Conservation (phyloP, 2,329 filamentous ascomycete species). For the Paraconiothyrium sp. region DNA sequence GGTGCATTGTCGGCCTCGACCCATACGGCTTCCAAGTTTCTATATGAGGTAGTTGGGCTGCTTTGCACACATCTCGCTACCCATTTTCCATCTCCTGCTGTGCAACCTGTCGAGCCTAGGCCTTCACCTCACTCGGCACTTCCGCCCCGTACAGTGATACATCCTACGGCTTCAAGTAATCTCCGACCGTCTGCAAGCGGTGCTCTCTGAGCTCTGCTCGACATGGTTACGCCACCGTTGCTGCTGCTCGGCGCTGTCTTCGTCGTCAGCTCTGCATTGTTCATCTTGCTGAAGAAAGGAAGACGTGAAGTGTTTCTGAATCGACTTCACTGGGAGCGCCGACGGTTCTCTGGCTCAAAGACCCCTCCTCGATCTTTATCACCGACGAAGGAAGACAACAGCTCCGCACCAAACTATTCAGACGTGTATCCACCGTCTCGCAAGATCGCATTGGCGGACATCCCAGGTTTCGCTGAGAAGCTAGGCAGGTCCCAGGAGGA, state of each 20-base stretch:
- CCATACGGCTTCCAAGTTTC: constrained; percentile 15
- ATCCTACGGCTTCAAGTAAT: not conserved
- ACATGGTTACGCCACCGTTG: constrained; percentile 34
- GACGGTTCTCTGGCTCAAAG: constrained; percentile 57
- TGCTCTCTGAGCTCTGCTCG: constrained; percentile 3
- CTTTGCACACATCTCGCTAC: constrained; percentile 24
- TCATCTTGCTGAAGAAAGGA: constrained; percentile 43
- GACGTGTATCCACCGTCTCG: constrained; percentile 63
- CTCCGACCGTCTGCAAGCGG: not conserved
- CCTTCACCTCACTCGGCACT: constrained; percentile 23
- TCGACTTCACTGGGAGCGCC: constrained; percentile 51
- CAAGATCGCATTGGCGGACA: constrained; percentile 55
- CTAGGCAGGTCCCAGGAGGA: constrained; percentile 36
- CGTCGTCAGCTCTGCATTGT: constrained; percentile 33
- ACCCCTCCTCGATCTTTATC: constrained; percentile 65
- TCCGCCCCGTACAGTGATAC: constrained; percentile 12
- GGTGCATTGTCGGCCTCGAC: constrained; percentile 3
- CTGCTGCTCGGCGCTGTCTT: constrained; percentile 45
- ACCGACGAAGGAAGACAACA: constrained; percentile 54
- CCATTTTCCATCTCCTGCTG: constrained; percentile 24
- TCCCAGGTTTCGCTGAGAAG: constrained; percentile 36
- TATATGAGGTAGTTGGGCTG: constrained; percentile 22
- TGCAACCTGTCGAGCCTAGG: constrained; percentile 29
- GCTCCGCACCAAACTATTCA: constrained; percentile 52
- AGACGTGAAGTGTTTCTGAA: constrained; percentile 53